phyloP scores from a whole-genome alignment of 1,284 basidiomycete genomes.

The Abortiporus biennis region DNA sequence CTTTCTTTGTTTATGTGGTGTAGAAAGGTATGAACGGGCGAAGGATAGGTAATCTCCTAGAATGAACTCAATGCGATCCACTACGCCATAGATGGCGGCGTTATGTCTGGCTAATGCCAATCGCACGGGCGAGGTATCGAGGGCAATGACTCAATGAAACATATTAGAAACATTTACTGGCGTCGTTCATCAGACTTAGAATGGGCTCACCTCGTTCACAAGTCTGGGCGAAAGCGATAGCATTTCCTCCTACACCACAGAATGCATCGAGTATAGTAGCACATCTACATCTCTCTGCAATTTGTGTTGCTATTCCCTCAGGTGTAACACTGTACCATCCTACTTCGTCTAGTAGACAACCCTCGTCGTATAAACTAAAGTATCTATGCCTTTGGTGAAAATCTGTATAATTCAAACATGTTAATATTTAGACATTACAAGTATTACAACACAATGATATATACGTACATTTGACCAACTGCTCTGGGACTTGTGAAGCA shows the following conservation, averaged over 20 bases:
- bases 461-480: conserved; percentile 78
- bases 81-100: conserved; percentile 88
- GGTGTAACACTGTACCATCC: conserved; percentile 99
- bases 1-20: conserved; percentile 24
- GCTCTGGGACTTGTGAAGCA: conserved; percentile 61
- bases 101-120: conserved; percentile 89
- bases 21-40: conserved; percentile 40
- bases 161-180: conserved; percentile 5
- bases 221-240: conserved; percentile 94
- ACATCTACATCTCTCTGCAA: conserved; percentile 87
- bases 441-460: not conserved
- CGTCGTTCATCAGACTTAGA: no score
- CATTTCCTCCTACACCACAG: conserved; percentile 96
- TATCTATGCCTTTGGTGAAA: conserved; percentile 79
- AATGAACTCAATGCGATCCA: conserved; percentile 91
- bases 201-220: conserved; percentile 74
- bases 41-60: conserved; percentile 85
- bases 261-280: conserved; percentile 88
- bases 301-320: conserved; percentile 85
- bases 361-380: conserved; percentile 76
- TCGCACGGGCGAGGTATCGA: conserved; percentile 83
- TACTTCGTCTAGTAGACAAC: conserved; percentile 78
- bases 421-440: not conserved
- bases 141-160: conserved; percentile 70
- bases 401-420: conserved; percentile 57